Percentiles rank a stretch among this genome's conserved stretches.
Evolutionary conservation across 202 grass and related monocot species (phyloP).

Genomic region (Sporobolus alterniflorus): DNA sequence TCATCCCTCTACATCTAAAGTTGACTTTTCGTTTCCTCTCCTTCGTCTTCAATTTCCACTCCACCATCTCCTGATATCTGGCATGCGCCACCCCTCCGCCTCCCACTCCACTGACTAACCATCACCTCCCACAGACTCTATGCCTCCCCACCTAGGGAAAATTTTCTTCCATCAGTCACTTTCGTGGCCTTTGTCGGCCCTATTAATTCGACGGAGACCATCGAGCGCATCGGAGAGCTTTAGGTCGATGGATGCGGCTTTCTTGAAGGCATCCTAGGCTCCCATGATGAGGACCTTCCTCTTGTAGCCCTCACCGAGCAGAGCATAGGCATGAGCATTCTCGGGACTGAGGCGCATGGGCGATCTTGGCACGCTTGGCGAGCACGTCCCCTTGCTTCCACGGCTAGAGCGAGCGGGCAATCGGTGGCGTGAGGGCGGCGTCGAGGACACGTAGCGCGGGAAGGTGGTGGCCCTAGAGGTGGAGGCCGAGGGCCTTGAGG

Average conservation of each 20-base stretch:
- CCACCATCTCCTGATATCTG: too few relatives aligned
- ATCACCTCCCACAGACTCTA: too few relatives aligned
- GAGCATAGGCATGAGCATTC: constrained; percentile 62
- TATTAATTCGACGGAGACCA: constrained; percentile 53
- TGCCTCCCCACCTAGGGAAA: too few relatives aligned
- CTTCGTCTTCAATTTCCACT: too few relatives aligned
- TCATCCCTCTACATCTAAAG: too few relatives aligned
- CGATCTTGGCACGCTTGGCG: constrained; percentile 81
- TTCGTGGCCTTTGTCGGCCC: constrained; percentile 14
- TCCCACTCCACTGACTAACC: too few relatives aligned
- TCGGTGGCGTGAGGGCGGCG: constrained; percentile 57
- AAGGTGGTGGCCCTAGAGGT: constrained; percentile 71
- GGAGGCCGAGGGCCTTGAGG: constrained; percentile 86
- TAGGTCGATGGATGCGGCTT: constrained; percentile 61
- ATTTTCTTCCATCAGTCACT: constrained; percentile 52
- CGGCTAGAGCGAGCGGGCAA: constrained; percentile 60
- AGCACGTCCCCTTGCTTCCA: constrained; percentile 79
- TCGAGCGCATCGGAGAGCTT: constrained; percentile 46
- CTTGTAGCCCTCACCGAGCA: constrained; percentile 85
- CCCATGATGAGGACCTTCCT: constrained; percentile 50
- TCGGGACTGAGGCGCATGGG: constrained; percentile 72
- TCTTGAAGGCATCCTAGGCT: constrained; percentile 67
- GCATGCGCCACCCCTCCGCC: too few relatives aligned
- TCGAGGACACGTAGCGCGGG: constrained; percentile 75
- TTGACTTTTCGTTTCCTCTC: too few relatives aligned